Base-by-base conservation (phyloP, 1,284 basidiomycete genomes). In the Cryptococcus sp. region DNA sequence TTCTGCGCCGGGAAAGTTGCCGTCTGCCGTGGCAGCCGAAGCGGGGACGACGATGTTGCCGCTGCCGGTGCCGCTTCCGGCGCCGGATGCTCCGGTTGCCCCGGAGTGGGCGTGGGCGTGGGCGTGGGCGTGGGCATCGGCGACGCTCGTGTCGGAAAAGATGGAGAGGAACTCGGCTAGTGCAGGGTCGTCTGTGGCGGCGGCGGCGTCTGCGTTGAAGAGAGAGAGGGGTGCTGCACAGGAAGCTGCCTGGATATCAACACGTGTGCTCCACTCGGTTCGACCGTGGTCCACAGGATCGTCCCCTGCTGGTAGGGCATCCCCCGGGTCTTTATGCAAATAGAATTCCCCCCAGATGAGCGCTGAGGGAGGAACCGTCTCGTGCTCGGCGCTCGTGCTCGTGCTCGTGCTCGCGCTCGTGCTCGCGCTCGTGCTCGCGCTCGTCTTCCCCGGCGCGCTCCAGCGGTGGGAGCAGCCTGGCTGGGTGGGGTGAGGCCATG, bases 261-360 rank as follows among this genome's bases (percentile, higher is more conserved):
- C 54, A 15, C 21, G 18, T 24, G 36, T 8, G 4, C n/a, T 37
- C 23, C 13, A 23, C 21, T 46, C 48, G 12, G 18, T 45, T 7
- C 21, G 20, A n/a, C 39, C 39, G 3, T 43, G 44, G 33, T 43
- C 46, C 36, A 13, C 5, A 35, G 35, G 7, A 46, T 8, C 21
- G 18, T 21, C 44, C 20, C 8, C 40, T 9, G 21, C 12, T 1
- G 12, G 12, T 20, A 37, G 23, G 3, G 4, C 18, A 16, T 21
- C n/a, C 12, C 40, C 33, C 47, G 18, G 36, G 4, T 48, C 49
- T 18, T 46, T 39, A 16, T 50, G 46, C 6, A 24, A 37, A 20
- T 56, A 53, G 42, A 49, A 56, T 33, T 56, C 54, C 23, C 52
- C 54, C 55, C 55, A 60, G 33, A 53, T 52, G 33, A 56, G 51